Conservation (phyloP, 139 green algal species). For the Volvox africanus region DNA sequence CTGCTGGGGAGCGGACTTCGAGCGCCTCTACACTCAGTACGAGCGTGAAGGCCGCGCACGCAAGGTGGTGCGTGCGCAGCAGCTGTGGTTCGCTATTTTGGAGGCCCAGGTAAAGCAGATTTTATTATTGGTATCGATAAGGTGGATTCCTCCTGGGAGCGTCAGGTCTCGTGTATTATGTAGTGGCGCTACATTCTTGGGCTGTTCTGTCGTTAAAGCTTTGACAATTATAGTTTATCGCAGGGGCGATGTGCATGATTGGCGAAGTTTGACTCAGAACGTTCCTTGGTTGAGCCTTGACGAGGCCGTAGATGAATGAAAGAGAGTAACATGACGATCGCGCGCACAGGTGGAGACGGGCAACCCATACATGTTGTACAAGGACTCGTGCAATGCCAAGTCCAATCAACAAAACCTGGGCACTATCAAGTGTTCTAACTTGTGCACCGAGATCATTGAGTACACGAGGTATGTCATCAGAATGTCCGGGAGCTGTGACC, state of each 20-base stretch:
- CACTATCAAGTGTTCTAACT: conserved; percentile 99
- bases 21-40: conserved; percentile 88
- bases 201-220: too few species aligned
- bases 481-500: too few species aligned
- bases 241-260: too few species aligned
- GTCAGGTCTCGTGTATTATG: too few species aligned
- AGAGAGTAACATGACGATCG: too few species aligned
- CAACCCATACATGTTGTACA: conserved; percentile 99
- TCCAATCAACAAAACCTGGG: conserved; percentile 89
- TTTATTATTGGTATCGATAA: too few species aligned
- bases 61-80: conserved; percentile 92
- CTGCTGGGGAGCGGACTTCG: conserved; percentile 95
- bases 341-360: conserved; percentile 93
- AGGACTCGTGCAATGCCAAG: conserved; percentile 97
- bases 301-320: too few species aligned
- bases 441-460: conserved; percentile 99
- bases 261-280: too few species aligned
- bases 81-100: conserved; percentile 99
- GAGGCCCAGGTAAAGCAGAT: conserved; percentile 92
- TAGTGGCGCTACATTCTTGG: too few species aligned
- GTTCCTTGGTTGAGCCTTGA: too few species aligned
- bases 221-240: too few species aligned
- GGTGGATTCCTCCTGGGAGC: too few species aligned
- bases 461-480: conserved; percentile 78
- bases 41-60: conserved; percentile 84